These are phyloP conservation scores for Hypomyces rosellus DNA, from an alignment of 2,329 filamentous ascomycete genomes.

Conservation along the genomic window DNA sequence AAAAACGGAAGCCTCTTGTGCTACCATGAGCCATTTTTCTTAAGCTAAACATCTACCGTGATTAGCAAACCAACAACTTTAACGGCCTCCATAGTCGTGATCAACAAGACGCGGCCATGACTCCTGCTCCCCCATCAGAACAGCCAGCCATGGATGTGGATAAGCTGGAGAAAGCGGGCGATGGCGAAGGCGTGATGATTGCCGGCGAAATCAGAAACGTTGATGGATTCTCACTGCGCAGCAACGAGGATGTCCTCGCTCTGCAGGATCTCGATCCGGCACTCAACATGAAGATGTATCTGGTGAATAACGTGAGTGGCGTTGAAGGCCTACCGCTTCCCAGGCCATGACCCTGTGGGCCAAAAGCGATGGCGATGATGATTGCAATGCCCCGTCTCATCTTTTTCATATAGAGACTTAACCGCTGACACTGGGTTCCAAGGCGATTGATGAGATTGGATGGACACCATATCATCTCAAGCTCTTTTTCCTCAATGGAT, in stretches of 20 bases:
- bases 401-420: not conserved
- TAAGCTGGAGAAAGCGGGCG: conserved; percentile 13
- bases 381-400: not conserved
- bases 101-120: conserved; percentile 3
- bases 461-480: conserved; percentile 55
- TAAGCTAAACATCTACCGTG: not conserved
- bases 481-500: conserved; percentile 56
- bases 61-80: not conserved
- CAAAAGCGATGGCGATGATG: conserved; percentile 1
- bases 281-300: conserved; percentile 60
- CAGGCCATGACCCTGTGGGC: not conserved
- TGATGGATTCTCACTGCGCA: conserved; percentile 17
- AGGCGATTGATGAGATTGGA: conserved; percentile 53
- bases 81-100: not conserved
- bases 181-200: conserved; percentile 1
- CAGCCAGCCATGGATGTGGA: conserved; percentile 7
- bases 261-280: conserved; percentile 54
- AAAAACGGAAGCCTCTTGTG: conserved; percentile 1
- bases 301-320: conserved; percentile 57
- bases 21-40: conserved; percentile 4
- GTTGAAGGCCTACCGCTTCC: conserved; percentile 1
- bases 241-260: conserved; percentile 46
- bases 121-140: conserved; percentile 1
- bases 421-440: conserved; percentile 3
- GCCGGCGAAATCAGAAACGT: conserved; percentile 10